phyloP scores from a whole-genome alignment of 345 rosid genomes.

The Rhodamnia argentea region DNA sequence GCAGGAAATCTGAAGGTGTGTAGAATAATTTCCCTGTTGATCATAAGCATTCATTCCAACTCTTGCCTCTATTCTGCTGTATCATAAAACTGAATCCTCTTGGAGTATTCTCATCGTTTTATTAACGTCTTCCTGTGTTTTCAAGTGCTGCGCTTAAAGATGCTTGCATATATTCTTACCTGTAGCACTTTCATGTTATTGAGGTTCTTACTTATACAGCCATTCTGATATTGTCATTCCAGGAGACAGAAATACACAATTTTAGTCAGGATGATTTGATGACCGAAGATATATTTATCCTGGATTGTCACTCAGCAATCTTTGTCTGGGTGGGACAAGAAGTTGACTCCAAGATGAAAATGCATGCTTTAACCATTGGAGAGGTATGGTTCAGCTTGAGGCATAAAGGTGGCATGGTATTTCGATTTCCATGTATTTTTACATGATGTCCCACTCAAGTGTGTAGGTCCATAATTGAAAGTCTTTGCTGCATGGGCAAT shows the following conservation, averaged over 20 bases:
- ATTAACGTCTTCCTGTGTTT: background rate
- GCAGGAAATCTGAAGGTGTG: conserved; percentile 86
- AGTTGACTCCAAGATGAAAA: conserved; percentile 67
- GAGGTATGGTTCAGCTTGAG: conserved; percentile 40
- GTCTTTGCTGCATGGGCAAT: background rate
- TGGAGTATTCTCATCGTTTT: background rate
- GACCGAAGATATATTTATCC: conserved; percentile 96
- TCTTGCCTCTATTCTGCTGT: background rate
- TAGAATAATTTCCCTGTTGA: conserved; percentile 2
- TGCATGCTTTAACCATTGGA: conserved; percentile 62
- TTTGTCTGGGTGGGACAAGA: conserved; percentile 96
- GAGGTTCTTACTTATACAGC: background rate
- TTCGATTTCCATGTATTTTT: background rate
- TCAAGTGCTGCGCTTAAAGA: background rate
- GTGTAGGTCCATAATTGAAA: background rate
- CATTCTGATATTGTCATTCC: conserved; percentile 4
- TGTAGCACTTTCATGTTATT: background rate
- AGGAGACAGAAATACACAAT: conserved; percentile 87
- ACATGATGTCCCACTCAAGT: background rate
- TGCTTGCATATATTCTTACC: background rate
- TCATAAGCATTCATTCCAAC: background rate
- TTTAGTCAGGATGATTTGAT: conserved; percentile 93
- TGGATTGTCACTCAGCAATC: conserved; percentile 78
- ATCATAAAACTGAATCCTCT: background rate
- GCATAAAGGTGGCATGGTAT: background rate